phyloP scores from a whole-genome alignment of 2,329 filamentous ascomycete genomes.

The Aspergillus aculeatus region DNA sequence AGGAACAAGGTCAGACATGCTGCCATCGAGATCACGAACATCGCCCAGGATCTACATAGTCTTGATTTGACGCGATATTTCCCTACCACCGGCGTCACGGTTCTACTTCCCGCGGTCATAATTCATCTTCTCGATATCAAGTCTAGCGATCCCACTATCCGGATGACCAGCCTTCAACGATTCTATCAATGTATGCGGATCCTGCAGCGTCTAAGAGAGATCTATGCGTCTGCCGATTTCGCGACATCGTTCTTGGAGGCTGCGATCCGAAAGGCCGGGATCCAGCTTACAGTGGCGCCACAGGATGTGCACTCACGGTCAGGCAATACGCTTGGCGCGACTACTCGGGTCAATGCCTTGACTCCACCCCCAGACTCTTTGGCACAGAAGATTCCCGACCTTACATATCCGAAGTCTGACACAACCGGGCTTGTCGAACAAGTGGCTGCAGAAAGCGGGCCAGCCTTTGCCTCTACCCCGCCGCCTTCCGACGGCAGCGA shows the following conservation, averaged over 20 bases:
- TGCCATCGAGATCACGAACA: conserved; percentile 79
- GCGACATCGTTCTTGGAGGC: conserved; percentile 94
- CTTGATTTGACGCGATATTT: conserved; percentile 74
- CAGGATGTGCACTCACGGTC: conserved; percentile 31
- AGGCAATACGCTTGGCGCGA: conserved; percentile 18
- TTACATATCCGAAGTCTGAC: conserved; percentile 35
- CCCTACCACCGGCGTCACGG: conserved; percentile 86
- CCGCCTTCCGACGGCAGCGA: conserved; percentile 45
- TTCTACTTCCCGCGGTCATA: conserved; percentile 87
- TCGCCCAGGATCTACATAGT: conserved; percentile 73
- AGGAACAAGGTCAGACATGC: conserved; percentile 79
- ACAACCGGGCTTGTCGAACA: conserved; percentile 18
- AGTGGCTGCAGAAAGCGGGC: conserved; percentile 23
- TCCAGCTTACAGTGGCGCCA: conserved; percentile 60
- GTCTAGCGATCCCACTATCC: conserved; percentile 68
- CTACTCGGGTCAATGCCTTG: conserved; percentile 32
- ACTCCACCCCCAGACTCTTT: conserved; percentile 44
- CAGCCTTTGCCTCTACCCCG: conserved; percentile 40
- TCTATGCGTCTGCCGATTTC: conserved; percentile 92
- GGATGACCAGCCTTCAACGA: conserved; percentile 71
- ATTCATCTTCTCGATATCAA: conserved; percentile 93
- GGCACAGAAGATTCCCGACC: conserved; percentile 40
- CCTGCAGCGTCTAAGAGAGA: conserved; percentile 80
- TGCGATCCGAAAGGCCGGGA: conserved; percentile 81
- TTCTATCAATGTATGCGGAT: conserved; percentile 93